Conservation (phyloP, 352 stramenopile species). For the Chrysophaeum taylorii region DNA sequence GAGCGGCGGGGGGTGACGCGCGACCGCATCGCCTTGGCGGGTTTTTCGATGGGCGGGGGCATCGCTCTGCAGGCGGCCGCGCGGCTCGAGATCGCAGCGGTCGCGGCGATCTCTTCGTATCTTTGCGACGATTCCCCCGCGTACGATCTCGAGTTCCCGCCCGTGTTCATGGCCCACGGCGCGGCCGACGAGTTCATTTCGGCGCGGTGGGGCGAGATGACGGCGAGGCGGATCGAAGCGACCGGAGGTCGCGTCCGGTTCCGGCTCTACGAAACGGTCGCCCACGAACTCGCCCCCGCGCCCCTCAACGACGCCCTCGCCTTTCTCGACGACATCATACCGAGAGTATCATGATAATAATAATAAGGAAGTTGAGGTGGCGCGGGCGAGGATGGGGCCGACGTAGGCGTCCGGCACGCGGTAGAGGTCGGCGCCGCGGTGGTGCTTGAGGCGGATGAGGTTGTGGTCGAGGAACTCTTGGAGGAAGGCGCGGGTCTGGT, state of each 20-base stretch:
- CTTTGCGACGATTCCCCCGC: neutral
- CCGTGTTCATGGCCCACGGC: neutral
- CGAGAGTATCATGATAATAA: too few species aligned
- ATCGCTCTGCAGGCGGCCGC: neutral
- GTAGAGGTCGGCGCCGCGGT: neutral
- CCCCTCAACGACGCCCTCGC: too few species aligned
- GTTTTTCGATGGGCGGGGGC: conserved; percentile 1
- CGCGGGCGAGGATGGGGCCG: neutral
- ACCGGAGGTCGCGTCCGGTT: too few species aligned
- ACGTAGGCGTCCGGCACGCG: neutral
- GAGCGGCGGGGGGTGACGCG: neutral
- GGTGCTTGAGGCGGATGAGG: neutral
- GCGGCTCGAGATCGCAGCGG: neutral
- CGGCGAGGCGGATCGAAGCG: too few species aligned
- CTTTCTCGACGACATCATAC: too few species aligned
- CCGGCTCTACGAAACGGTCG: too few species aligned
- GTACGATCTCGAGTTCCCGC: neutral
- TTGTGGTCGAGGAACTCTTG: neutral
- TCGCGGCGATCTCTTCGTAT: neutral
- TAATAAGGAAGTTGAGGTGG: too few species aligned
- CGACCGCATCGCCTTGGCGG: neutral
- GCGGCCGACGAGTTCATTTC: conserved; percentile 3
- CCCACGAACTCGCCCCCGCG: too few species aligned
- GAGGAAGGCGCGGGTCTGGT: neutral
- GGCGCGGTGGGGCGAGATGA: neutral